Evolutionary conservation across 805 yeast species (phyloP), one percentile per base, ranked within the genome.

Genomic region (Candida jianshihensis): DNA sequence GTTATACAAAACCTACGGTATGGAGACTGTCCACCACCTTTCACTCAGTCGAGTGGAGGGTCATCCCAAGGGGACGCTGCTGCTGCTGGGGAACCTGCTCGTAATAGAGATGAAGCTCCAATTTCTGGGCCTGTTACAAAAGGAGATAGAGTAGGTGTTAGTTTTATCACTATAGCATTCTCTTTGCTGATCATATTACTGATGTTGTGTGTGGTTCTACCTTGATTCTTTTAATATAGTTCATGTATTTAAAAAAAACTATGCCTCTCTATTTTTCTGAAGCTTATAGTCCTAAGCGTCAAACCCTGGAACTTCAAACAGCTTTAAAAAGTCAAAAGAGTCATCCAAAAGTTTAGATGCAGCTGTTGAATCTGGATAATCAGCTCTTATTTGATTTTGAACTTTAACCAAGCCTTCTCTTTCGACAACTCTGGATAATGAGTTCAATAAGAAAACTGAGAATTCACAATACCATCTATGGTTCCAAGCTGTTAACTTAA

Each of bases 381-480:
- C 68, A 2, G 85, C 89, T 36, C 73, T 73, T 12, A 84, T 73
- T 49, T 81, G 79, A 44, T 79, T 81, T 43, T 77, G 78, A 28
- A 87, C 75, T 59, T 85, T 88, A 21, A 82, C 75, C 30, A 81
- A 59, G 0, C 97, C 96, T 48, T 84, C 87, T 50, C 80, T 81
- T 28, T 75, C 75, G 18, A 86, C 78, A 37, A 87, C 64, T 36
- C 69, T 72, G 16, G 73, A 63, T 40, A 88, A 60, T 0, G 77
- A 63, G n/a, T 62, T 55, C n/a, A 78, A 54, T 33, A 87, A 64
- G 33, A 66, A 65, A 16, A 94, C 84, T 8, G 94, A 79, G 54
- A 88, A 90, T 46, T 90, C 96, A 44, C 80, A 74, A 62, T 90
- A 94, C 98, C 98, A 92, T 54, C 98, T 75, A 59, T 89, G 97